A percentile compares a stretch with the other conserved stretches of the same genome.
phyloP scores from a whole-genome alignment of 2,329 filamentous ascomycete genomes.

The Colletotrichum ledebouriae region DNA sequence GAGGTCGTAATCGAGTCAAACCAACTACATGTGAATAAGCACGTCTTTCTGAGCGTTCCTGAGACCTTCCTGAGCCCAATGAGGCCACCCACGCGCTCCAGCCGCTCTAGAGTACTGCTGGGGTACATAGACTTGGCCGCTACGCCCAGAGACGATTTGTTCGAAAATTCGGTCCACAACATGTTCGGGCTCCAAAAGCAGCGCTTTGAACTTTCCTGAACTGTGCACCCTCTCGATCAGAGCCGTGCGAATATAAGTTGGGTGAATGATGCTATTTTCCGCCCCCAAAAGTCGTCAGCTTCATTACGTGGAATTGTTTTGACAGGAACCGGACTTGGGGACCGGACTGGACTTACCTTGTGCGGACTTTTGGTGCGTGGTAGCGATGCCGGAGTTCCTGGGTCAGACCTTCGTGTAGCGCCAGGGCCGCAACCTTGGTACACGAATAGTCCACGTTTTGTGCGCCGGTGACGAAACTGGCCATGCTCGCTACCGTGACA shows the following conservation, averaged over 20 bases:
- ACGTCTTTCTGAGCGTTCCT: slow-evolving; percentile 21
- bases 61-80: slow-evolving; percentile 9
- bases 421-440: slow-evolving; percentile 64
- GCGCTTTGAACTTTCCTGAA: slow-evolving; percentile 20
- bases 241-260: slow-evolving; percentile 25
- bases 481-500: slow-evolving; percentile 65
- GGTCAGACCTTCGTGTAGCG: slow-evolving; percentile 64
- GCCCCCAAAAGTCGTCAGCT: not conserved
- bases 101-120: not conserved
- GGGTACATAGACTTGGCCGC: slow-evolving; percentile 32
- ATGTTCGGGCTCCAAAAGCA: slow-evolving; percentile 25
- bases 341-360: slow-evolving; percentile 43
- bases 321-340: not conserved
- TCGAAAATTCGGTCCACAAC: slow-evolving; percentile 29
- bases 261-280: slow-evolving; percentile 20
- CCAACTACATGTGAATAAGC: not conserved
- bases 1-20: too few relatives aligned
- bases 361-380: slow-evolving; percentile 54
- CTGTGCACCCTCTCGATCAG: slow-evolving; percentile 27
- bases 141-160: slow-evolving; percentile 34
- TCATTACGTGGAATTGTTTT: not conserved
- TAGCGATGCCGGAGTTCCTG: slow-evolving; percentile 54
- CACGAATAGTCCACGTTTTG: slow-evolving; percentile 65
- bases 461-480: slow-evolving; percentile 60
- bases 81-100: slow-evolving; percentile 15